Evolutionary conservation across 75 land plant species (phyloP).

Genomic region (Isoetes taiwanensis): DNA sequence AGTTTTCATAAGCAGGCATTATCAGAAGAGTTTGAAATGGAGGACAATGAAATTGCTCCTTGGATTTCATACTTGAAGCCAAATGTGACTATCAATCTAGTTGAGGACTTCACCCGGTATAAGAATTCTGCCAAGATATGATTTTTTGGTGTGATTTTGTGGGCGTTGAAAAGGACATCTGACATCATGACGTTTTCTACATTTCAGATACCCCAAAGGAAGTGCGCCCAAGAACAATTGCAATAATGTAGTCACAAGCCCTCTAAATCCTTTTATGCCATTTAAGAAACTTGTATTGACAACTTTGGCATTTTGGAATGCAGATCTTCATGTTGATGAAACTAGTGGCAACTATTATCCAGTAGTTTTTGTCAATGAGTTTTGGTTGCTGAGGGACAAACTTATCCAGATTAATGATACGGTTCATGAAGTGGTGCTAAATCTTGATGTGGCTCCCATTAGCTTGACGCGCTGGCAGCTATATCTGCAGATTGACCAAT

Average conservation of each 20-base stretch:
- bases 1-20: not conserved
- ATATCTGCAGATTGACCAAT: constrained; percentile 88
- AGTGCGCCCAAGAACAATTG: too few relatives aligned
- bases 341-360: constrained; percentile 68
- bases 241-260: too few relatives aligned
- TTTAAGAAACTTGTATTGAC: not conserved
- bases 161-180: constrained; percentile 4
- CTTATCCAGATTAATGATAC: constrained; percentile 66
- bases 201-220: constrained; percentile 50
- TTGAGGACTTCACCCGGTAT: constrained; percentile 87
- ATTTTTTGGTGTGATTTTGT: not conserved
- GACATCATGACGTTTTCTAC: constrained; percentile 5
- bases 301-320: constrained; percentile 23
- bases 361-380: constrained; percentile 81
- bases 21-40: constrained; percentile 26
- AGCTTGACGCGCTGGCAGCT: constrained; percentile 95
- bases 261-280: too few relatives aligned
- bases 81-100: constrained; percentile 83
- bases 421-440: constrained; percentile 52
- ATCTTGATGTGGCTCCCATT: constrained; percentile 78
- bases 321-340: constrained; percentile 60
- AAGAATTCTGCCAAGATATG: not conserved
- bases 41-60: constrained; percentile 17
- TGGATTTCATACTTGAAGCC: constrained; percentile 92
- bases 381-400: constrained; percentile 92